A percentile compares a stretch with the other conserved stretches of the same genome.
These are phyloP conservation scores for Gossypium ekmanianum DNA, from an alignment of 345 rosid genomes.

Conservation along the genomic window DNA sequence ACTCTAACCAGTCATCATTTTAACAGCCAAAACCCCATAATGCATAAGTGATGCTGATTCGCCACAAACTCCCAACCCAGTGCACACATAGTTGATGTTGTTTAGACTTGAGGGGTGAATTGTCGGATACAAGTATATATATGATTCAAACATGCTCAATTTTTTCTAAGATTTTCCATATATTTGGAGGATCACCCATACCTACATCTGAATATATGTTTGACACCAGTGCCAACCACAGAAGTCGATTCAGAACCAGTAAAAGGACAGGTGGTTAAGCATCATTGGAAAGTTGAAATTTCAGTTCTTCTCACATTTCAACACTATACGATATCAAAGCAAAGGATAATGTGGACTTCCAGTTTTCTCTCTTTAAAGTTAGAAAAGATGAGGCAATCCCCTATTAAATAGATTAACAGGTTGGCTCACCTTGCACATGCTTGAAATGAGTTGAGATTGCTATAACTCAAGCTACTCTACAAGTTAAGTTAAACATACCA, in stretches of 20 bases:
- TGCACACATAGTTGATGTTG: not conserved
- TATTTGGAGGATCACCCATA: too few species aligned
- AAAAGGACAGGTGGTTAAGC: not conserved
- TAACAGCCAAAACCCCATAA: not conserved
- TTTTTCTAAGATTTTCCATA: not conserved
- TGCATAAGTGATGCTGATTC: not conserved
- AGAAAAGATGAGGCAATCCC: not conserved
- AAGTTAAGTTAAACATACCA: conserved; percentile 22
- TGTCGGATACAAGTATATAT: not conserved
- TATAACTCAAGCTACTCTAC: conserved; percentile 27
- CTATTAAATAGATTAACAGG: conserved; percentile 22
- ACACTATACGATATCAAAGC: not conserved
- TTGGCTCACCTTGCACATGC: conserved; percentile 29
- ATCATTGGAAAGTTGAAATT: not conserved
- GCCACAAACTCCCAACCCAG: not conserved
- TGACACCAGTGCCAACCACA: not conserved
- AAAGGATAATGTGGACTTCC: not conserved
- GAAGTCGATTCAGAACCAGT: not conserved
- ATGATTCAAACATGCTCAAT: not conserved
- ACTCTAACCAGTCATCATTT: not conserved
- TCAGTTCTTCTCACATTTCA: not conserved
- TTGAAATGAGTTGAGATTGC: conserved; percentile 30
- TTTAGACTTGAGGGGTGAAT: not conserved
- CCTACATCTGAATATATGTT: too few species aligned
- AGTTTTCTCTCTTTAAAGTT: not conserved